These are phyloP conservation scores for Acer negundo DNA, from an alignment of 345 rosid genomes.

Conservation along the genomic window DNA sequence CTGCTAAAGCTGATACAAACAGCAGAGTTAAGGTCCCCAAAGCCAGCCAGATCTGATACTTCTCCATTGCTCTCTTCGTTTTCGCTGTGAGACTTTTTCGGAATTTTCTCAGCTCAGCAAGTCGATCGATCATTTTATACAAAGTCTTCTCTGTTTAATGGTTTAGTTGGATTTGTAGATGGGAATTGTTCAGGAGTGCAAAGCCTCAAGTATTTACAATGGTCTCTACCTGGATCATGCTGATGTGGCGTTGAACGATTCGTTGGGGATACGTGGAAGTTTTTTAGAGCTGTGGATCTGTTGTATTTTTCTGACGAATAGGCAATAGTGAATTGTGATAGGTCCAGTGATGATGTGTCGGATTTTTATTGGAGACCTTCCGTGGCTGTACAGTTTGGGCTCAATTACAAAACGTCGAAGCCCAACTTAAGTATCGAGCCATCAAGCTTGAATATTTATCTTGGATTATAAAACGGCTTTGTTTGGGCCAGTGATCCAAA, in stretches of 20 bases:
- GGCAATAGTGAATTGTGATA: not conserved
- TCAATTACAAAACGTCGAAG: not conserved
- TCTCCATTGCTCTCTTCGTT: slow-evolving; percentile 41
- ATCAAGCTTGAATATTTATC: not conserved
- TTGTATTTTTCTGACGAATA: not conserved
- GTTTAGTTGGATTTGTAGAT: not conserved
- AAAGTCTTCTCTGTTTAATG: not conserved
- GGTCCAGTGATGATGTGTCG: slow-evolving; percentile 24
- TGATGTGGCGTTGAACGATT: slow-evolving; percentile 18
- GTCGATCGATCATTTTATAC: not conserved
- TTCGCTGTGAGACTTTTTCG: not conserved
- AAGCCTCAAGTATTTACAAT: not conserved
- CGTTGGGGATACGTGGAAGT: not conserved
- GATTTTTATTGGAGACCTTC: slow-evolving; percentile 2
- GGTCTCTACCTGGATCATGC: not conserved
- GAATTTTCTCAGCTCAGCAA: not conserved
- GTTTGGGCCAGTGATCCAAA: not conserved
- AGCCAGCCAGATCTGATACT: slow-evolving; percentile 74
- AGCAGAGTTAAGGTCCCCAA: slow-evolving; percentile 47
- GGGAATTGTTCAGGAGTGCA: slow-evolving; percentile 1
- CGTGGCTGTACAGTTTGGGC: not conserved
- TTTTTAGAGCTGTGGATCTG: no score
- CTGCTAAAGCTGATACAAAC: slow-evolving; percentile 60
- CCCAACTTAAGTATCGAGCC: not conserved
- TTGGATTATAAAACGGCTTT: not conserved